These are phyloP conservation scores for Musa balbisiana DNA, from an alignment of 202 grass and related monocot genomes.

Conservation along the genomic window DNA sequence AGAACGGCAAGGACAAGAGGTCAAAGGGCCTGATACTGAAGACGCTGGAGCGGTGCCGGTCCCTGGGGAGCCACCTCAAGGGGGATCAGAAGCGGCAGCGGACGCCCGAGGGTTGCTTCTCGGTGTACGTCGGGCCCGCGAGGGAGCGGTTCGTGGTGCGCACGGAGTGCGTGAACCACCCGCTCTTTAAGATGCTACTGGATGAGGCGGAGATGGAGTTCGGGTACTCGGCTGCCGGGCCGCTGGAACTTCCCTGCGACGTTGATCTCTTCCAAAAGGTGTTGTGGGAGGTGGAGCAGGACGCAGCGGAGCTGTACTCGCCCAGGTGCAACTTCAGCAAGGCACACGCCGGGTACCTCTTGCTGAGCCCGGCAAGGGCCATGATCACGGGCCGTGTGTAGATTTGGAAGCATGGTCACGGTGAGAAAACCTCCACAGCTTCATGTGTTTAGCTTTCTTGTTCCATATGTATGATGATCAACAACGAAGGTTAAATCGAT, in stretches of 20 bases:
- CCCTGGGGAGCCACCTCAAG: conserved; percentile 11
- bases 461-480: too few species aligned
- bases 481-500: too few species aligned
- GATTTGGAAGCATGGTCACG: too few species aligned
- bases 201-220: conserved; percentile 64
- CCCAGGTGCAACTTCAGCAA: conserved; percentile 25
- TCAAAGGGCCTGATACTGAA: conserved; percentile 40
- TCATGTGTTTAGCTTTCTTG: too few species aligned
- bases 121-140: conserved; percentile 49
- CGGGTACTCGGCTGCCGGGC: conserved; percentile 42
- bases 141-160: conserved; percentile 55
- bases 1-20: too few species aligned
- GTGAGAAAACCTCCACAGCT: too few species aligned
- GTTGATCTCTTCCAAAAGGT: conserved; percentile 52
- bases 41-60: conserved; percentile 46
- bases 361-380: conserved; percentile 33
- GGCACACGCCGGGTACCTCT: conserved; percentile 24
- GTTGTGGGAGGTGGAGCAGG: conserved; percentile 64
- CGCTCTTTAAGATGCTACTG: conserved; percentile 52
- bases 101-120: conserved; percentile 40
- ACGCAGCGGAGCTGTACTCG: conserved; percentile 1
- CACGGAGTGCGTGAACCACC: conserved; percentile 59
- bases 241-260: conserved; percentile 56
- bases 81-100: background rate
- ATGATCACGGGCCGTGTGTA: conserved; percentile 24